Evolutionary conservation across 2,329 filamentous ascomycete species (phyloP).

Genomic region (Hypomyces rosellus): DNA sequence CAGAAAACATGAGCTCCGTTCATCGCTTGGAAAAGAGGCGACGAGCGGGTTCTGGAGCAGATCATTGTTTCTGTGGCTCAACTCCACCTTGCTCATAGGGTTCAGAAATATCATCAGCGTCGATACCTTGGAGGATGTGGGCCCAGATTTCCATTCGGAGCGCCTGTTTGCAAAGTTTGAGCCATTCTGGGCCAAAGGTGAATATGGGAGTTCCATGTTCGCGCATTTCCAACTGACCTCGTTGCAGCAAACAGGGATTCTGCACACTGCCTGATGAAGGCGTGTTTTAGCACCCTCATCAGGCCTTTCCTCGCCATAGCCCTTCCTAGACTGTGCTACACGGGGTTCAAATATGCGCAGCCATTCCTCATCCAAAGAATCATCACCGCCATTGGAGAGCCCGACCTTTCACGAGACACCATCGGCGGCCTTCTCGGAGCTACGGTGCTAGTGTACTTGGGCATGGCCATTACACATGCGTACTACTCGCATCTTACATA

Average conservation of each 20-base stretch:
- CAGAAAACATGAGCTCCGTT: not conserved
- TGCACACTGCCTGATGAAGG: too few species aligned
- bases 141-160: conserved; percentile 9
- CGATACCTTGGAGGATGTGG: conserved; percentile 25
- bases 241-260: too few species aligned
- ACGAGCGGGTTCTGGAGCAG: conserved; percentile 21
- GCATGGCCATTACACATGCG: conserved; percentile 26
- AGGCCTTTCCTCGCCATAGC: too few species aligned
- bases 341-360: too few species aligned
- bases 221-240: too few species aligned
- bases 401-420: not conserved
- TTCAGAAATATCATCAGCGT: conserved; percentile 26
- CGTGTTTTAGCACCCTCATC: too few species aligned
- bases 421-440: conserved; percentile 33
- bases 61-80: conserved; percentile 23
- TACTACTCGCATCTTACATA: conserved; percentile 27
- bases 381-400: too few species aligned
- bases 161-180: not conserved
- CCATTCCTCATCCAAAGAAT: too few species aligned
- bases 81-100: conserved; percentile 23
- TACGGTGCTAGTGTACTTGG: conserved; percentile 32
- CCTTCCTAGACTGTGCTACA: too few species aligned
- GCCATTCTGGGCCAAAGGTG: too few species aligned
- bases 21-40: conserved; percentile 7
- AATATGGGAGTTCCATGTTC: too few species aligned